Conservation (phyloP, 495 filamentous ascomycete genomes). For the Aspergillus steynii region DNA sequence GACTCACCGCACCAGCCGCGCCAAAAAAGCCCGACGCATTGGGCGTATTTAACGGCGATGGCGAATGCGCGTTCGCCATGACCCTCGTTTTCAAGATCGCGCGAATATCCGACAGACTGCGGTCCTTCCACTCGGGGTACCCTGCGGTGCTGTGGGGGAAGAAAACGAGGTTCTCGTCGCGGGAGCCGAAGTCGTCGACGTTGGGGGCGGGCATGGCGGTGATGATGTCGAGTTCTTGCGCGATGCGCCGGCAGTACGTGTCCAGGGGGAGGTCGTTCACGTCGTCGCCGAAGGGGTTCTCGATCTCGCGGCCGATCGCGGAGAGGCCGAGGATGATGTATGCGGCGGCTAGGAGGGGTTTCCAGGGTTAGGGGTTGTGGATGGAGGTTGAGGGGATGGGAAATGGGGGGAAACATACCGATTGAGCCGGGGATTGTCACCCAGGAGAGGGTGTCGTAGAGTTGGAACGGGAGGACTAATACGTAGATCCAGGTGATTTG, state of each 20-base stretch:
- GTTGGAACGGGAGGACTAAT: constrained; percentile 79
- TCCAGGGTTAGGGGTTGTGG: not conserved
- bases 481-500: constrained; percentile 91
- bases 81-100: constrained; percentile 50
- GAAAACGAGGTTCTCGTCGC: constrained; percentile 61
- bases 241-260: constrained; percentile 70
- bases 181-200: constrained; percentile 56
- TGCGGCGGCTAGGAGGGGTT: constrained; percentile 54
- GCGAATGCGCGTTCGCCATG: not conserved
- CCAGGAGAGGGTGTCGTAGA: constrained; percentile 62
- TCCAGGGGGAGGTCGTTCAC: constrained; percentile 85
- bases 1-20: too few species aligned
- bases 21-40: not conserved
- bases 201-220: constrained; percentile 55
- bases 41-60: not conserved
- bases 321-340: constrained; percentile 89
- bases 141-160: constrained; percentile 63
- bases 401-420: constrained; percentile 33
- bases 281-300: constrained; percentile 85
- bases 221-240: constrained; percentile 71
- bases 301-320: constrained; percentile 80
- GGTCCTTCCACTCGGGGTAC: constrained; percentile 60
- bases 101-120: constrained; percentile 59
- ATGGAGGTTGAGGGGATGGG: not conserved
- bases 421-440: constrained; percentile 84